These are phyloP conservation scores for Colletotrichum tofieldiae DNA, from an alignment of 2,329 filamentous ascomycete genomes.

Conservation along the genomic window DNA sequence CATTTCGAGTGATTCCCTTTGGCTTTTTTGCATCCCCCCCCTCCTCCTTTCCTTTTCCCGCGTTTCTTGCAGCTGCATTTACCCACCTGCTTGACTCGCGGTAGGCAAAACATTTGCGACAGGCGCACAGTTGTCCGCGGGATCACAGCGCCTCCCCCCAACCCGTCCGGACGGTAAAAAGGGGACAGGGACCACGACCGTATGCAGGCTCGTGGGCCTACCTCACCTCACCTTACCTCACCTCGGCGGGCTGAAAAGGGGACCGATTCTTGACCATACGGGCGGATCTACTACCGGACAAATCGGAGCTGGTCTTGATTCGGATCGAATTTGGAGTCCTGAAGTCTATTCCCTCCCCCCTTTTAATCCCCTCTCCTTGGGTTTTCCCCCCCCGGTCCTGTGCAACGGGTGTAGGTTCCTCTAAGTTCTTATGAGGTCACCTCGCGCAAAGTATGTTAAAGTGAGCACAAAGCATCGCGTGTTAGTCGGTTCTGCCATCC, in stretches of 20 bases:
- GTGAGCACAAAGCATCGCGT: conserved; percentile 6
- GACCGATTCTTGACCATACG: neutral
- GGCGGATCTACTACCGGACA: neutral
- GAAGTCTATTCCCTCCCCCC: neutral
- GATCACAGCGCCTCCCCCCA: neutral
- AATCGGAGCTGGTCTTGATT: neutral
- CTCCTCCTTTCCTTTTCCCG: neutral
- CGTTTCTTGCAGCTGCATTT: neutral
- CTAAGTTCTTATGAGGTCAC: neutral
- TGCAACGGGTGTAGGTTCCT: neutral
- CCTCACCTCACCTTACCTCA: neutral
- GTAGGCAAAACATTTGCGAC: neutral
- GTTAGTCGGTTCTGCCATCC: neutral
- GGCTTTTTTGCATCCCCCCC: neutral
- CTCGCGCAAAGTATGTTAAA: conserved; percentile 7
- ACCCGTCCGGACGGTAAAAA: neutral
- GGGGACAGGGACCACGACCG: neutral
- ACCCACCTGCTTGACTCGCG: conserved; percentile 1
- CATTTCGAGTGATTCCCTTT: no score
- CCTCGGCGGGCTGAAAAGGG: neutral
- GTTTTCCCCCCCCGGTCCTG: neutral
- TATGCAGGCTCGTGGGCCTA: neutral
- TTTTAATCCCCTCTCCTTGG: no score
- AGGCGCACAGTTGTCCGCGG: neutral
- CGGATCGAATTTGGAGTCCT: neutral